A percentile compares a stretch with the other conserved stretches of the same genome.
Conservation (phyloP, 1,139 yeast species). For the Torulaspora pretoriensis region DNA sequence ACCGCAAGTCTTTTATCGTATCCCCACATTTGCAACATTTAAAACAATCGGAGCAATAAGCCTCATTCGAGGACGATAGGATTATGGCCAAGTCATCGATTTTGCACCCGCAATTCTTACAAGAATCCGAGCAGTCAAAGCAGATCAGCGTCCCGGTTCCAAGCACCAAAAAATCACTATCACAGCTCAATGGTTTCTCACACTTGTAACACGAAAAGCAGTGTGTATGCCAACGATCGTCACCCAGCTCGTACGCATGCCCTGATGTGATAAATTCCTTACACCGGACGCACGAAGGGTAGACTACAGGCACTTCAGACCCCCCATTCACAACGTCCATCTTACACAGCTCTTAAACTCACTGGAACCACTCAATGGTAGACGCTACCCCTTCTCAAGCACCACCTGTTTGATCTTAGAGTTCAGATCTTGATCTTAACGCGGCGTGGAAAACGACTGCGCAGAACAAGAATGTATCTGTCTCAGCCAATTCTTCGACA, state of each 20-base stretch:
- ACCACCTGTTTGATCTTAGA: not conserved
- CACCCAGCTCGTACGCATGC: conserved; percentile 81
- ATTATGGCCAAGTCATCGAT: conserved; percentile 91
- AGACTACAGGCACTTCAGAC: conserved; percentile 1
- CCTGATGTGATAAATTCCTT: conserved; percentile 57
- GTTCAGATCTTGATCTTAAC: conserved; percentile 5
- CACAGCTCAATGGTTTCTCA: conserved; percentile 69
- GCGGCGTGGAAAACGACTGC: conserved; percentile 4
- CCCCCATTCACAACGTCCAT: conserved; percentile 2
- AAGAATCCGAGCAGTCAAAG: conserved; percentile 83
- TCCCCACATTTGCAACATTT: conserved; percentile 85
- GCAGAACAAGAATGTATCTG: conserved; percentile 4
- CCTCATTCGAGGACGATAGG: conserved; percentile 81
- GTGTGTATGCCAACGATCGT: conserved; percentile 91
- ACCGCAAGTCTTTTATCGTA: conserved; percentile 82
- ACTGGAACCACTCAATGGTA: not conserved
- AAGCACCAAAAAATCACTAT: conserved; percentile 81
- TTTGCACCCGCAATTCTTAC: conserved; percentile 82
- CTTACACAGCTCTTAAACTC: not conserved
- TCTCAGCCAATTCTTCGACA: conserved; percentile 2
- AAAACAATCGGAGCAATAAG: conserved; percentile 89
- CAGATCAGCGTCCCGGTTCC: conserved; percentile 93
- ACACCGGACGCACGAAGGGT: conserved; percentile 34
- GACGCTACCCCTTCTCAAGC: not conserved
- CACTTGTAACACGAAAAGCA: conserved; percentile 91